These are phyloP conservation scores for Plasmodium relictum DNA, from an alignment of 169 alveolate species.

Conservation along the genomic window DNA sequence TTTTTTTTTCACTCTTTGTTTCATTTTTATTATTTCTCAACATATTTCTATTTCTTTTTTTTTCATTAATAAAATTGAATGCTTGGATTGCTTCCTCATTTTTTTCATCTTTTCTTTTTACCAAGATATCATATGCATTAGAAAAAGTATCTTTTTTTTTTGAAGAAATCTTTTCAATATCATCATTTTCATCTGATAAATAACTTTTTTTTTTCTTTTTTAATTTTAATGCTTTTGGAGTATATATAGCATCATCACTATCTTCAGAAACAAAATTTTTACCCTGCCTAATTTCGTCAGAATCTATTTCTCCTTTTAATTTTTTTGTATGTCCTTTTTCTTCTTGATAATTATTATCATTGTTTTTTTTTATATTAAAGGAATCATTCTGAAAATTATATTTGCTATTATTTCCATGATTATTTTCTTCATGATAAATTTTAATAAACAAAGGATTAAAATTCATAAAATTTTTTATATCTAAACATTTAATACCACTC, in stretches of 20 bases:
- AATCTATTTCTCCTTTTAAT: background rate
- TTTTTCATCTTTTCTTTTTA: conserved; percentile 51
- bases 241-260: conserved; percentile 62
- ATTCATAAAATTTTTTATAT: conserved; percentile 54
- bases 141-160: conserved; percentile 42
- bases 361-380: background rate
- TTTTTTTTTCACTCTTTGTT: conserved; percentile 25
- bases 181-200: background rate
- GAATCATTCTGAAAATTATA: background rate
- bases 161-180: background rate
- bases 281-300: background rate
- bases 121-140: conserved; percentile 45
- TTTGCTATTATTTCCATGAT: background rate
- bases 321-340: background rate
- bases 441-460: conserved; percentile 58
- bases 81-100: conserved; percentile 72
- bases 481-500: conserved; percentile 27
- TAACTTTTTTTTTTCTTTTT: conserved; percentile 16
- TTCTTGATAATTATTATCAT: background rate
- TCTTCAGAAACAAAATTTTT: conserved; percentile 13
- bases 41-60: conserved; percentile 32
- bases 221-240: conserved; percentile 39
- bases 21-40: conserved; percentile 4
- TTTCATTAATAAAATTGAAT: conserved; percentile 40
- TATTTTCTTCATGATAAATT: conserved; percentile 32